Percentiles rank a stretch among this genome's conserved stretches.
phyloP scores from a whole-genome alignment of 2,329 filamentous ascomycete species.

The Conoideocrella luteorostrata region DNA sequence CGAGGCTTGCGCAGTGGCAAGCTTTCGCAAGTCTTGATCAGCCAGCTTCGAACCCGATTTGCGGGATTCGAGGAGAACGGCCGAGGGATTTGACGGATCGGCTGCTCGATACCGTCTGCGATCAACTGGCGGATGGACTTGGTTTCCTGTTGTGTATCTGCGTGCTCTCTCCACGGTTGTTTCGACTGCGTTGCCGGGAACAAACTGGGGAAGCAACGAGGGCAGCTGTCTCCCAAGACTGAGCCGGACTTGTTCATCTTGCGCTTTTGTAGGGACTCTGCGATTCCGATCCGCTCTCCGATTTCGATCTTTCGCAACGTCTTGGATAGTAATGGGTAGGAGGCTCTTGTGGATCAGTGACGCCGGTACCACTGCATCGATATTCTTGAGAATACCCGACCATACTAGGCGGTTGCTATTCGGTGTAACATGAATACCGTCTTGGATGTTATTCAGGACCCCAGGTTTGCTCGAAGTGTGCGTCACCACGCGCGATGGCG shows the following conservation, averaged over 20 bases:
- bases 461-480: not conserved
- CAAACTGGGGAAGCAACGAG: slow-evolving; percentile 2
- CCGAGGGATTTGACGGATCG: too few species aligned
- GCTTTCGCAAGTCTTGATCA: too few species aligned
- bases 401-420: slow-evolving; percentile 2
- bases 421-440: slow-evolving; percentile 7
- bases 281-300: not conserved
- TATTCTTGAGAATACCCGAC: slow-evolving; percentile 2
- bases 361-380: not conserved
- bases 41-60: too few species aligned
- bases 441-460: not conserved
- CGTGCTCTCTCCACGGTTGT: slow-evolving; percentile 5
- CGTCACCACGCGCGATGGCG: not conserved
- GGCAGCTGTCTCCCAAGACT: slow-evolving; percentile 5
- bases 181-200: slow-evolving; percentile 4
- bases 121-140: too few species aligned
- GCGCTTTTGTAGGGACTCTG: not conserved
- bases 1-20: too few species aligned
- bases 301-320: not conserved
- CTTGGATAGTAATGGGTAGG: not conserved
- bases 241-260: slow-evolving; percentile 1
- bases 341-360: not conserved
- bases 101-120: too few species aligned
- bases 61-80: too few species aligned
- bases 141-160: too few species aligned